Base-by-base conservation (phyloP, 1,284 basidiomycete genomes). In the Boletus sp. region DNA sequence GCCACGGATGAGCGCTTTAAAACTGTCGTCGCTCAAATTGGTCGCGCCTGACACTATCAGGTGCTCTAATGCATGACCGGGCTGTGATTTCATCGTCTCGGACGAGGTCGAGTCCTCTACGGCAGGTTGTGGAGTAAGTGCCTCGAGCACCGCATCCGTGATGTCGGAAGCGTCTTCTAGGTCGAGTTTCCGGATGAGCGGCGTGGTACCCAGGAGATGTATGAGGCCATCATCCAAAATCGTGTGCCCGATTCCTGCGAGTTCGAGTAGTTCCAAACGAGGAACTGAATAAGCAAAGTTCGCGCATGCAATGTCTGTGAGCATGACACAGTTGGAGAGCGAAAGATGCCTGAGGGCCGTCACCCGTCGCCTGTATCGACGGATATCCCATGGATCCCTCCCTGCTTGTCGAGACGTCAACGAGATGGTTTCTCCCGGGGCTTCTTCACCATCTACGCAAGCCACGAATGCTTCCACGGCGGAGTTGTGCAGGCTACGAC, bases 101-200 rank as follows among this genome's bases (percentile, higher is more conserved):
- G 60, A 51, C 17, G 64, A 60, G 13, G 58, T 54, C 8, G 62
- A 30, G 3, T 6, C 28, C 27, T 54, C 58, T 4, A 10, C 9
- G 21, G 19, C 38, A 23, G 46, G 44, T 21, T 67, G 64, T 7
- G 90, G 90, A 1, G 90, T 93, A 48, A 97, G 76, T 2, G 80
- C 80, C 19, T 78, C 76, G 25, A 97, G 72, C 19, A 95, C 82
- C 1, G 78, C 78, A 74, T 97, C 94, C 2, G 85, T 89, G 55
- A 97, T 85, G 28, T 89, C 85, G 19, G 76, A 77, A 4, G 92
- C 92, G 63, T 93, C 90, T 72, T 97, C 96, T 35, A 98, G 77
- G 71, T 98, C 96, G 48, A 98, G 75, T 56, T 84, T 86, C 55
- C 86, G 80, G 53, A 98, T 86, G 60, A 80, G 72, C 1, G 91